phyloP scores from a whole-genome alignment of 208 protist species.

The Wallacemonas sp. region DNA sequence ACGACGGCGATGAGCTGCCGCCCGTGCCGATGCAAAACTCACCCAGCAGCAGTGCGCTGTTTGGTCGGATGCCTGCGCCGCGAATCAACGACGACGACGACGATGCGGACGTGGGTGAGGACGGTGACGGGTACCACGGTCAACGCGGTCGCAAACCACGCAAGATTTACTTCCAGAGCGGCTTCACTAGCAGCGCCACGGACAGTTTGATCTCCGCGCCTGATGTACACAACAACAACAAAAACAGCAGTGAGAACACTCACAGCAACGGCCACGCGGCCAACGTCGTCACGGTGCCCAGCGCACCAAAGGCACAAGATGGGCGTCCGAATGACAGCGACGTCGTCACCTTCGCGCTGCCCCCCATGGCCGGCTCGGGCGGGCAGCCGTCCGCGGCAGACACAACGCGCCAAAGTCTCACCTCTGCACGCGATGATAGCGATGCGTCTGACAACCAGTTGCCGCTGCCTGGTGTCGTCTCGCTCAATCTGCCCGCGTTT shows the following conservation, averaged over 20 bases:
- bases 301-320: no score
- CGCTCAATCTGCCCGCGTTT: constrained; percentile 4
- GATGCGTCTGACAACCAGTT: not conserved
- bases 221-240: not conserved
- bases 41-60: not conserved
- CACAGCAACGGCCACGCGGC: no score
- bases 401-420: no score
- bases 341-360: not conserved
- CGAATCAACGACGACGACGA: not conserved
- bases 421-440: no score
- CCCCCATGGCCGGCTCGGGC: no score
- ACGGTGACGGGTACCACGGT: not conserved
- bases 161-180: constrained; percentile 12
- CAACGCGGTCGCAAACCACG: not conserved
- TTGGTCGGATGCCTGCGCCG: not conserved
- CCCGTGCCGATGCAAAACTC: constrained; percentile 9
- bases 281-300: not conserved
- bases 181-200: not conserved
- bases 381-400: no score
- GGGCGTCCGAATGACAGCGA: not conserved
- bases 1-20: constrained; percentile 12
- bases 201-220: not conserved
- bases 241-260: not conserved
- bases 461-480: not conserved
- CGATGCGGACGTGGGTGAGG: not conserved